Evolutionary conservation across 1,139 yeast species (phyloP).

Genomic region (Diutina siamensis): DNA sequence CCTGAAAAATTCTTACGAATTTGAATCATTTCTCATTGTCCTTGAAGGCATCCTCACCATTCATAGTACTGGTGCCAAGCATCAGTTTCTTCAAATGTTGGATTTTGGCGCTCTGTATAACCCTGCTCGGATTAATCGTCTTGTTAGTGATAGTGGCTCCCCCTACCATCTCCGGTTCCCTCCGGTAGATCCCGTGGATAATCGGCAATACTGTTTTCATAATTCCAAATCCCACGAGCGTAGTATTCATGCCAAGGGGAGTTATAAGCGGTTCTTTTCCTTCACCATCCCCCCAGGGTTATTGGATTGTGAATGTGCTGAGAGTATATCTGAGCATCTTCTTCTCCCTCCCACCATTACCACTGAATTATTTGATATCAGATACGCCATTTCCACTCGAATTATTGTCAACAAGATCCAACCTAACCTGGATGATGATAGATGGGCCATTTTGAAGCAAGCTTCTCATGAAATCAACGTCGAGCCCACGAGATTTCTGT

Average conservation of each 20-base stretch:
- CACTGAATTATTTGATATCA: neutral
- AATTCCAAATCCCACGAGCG: conserved; percentile 8
- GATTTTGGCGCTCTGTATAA: conserved; percentile 33
- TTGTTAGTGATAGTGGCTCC: conserved; percentile 13
- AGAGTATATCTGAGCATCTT: neutral
- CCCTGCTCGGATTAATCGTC: conserved; percentile 20
- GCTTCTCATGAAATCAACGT: neutral
- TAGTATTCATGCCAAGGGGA: conserved; percentile 8
- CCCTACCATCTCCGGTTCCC: conserved; percentile 12
- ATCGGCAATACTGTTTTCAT: conserved; percentile 12
- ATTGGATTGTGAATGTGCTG: conserved; percentile 12
- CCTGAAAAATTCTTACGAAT: conserved; percentile 28
- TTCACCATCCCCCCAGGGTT: conserved; percentile 15
- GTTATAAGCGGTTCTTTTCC: conserved; percentile 13
- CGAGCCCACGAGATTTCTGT: neutral
- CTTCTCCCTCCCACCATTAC: neutral
- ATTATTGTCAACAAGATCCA: neutral
- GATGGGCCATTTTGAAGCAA: neutral
- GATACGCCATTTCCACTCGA: neutral
- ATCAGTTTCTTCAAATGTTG: conserved; percentile 30
- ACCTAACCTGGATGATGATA: neutral
- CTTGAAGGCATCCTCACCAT: conserved; percentile 33
- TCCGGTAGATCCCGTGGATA: conserved; percentile 19
- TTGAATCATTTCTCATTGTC: conserved; percentile 48
- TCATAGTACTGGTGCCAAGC: neutral